A percentile compares a stretch with the other conserved stretches of the same genome.
Conservation (phyloP, 2,329 filamentous ascomycete species). For the Claviceps digitariae region DNA sequence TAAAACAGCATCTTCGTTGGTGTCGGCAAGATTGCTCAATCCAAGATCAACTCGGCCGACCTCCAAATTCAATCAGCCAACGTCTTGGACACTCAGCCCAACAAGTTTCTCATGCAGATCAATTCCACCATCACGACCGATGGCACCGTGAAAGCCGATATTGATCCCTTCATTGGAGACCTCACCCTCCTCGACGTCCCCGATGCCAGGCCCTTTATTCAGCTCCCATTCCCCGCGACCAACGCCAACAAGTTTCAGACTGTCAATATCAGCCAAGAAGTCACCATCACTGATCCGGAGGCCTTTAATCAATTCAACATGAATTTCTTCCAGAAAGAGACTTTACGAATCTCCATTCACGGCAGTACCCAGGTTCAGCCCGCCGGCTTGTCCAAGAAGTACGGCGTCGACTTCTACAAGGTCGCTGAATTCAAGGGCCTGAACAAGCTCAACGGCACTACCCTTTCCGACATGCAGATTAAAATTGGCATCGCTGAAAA, state of each 20-base stretch:
- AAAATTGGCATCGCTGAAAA: constrained; percentile 4
- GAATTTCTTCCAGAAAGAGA: constrained; percentile 37
- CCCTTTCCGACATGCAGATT: constrained; percentile 23
- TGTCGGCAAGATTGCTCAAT: constrained; percentile 42
- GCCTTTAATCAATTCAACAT: constrained; percentile 43
- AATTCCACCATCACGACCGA: constrained; percentile 41
- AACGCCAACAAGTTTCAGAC: constrained; percentile 32
- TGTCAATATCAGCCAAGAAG: constrained; percentile 38
- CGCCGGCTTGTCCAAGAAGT: constrained; percentile 33
- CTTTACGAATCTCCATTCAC: constrained; percentile 34
- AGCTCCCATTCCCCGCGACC: constrained; percentile 37
- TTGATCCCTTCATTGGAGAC: constrained; percentile 35
- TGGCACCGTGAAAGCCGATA: constrained; percentile 35
- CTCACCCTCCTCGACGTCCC: constrained; percentile 41
- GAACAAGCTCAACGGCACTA: constrained; percentile 42
- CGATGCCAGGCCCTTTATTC: constrained; percentile 34
- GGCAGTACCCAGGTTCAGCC: constrained; percentile 40
- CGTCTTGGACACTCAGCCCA: constrained; percentile 30
- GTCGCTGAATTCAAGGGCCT: constrained; percentile 35
- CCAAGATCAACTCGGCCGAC: constrained; percentile 38
- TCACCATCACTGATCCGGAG: constrained; percentile 30
- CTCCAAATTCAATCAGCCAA: constrained; percentile 38
- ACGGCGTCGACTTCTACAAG: constrained; percentile 42
- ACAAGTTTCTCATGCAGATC: constrained; percentile 37
- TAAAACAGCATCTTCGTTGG: constrained; percentile 38